phyloP scores from a whole-genome alignment of 139 green algal species.

The Micractinium conductrix region DNA sequence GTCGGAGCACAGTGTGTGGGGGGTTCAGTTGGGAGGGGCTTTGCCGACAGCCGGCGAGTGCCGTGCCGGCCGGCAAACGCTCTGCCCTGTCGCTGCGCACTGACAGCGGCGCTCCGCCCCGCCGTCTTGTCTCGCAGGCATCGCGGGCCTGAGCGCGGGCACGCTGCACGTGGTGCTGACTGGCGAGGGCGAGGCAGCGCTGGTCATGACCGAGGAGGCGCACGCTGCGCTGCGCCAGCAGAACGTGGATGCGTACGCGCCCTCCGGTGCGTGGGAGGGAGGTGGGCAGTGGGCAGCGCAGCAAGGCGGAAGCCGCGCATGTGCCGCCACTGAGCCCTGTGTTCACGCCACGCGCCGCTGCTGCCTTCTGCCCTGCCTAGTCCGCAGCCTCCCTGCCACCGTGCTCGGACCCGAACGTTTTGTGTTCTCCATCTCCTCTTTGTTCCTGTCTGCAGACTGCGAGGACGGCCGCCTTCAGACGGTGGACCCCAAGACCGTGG shows the following conservation, averaged over 20 bases:
- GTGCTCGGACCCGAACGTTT: not conserved
- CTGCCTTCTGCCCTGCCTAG: not conserved
- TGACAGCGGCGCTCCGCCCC: too few relatives aligned
- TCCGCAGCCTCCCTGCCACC: not conserved
- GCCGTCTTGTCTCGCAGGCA: too few relatives aligned
- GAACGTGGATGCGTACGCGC: conserved; percentile 35
- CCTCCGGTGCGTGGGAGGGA: conserved; percentile 27
- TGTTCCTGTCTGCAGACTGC: conserved; percentile 29
- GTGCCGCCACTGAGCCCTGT: not conserved
- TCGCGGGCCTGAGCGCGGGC: conserved; percentile 24
- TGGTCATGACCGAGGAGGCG: conserved; percentile 40
- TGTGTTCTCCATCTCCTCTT: not conserved
- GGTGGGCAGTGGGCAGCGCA: not conserved
- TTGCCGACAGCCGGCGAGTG: not conserved
- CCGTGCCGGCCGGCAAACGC: not conserved
- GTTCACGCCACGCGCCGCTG: not conserved
- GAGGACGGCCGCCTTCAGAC: conserved; percentile 29
- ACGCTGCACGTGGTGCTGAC: conserved; percentile 71
- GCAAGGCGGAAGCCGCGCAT: not conserved
- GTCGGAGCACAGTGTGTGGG: too few relatives aligned
- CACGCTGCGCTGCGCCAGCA: conserved; percentile 27
- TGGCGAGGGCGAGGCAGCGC: conserved; percentile 34
- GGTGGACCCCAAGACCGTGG: conserved; percentile 33
- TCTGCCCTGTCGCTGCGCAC: too few relatives aligned
- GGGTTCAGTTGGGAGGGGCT: not conserved